Evolutionary conservation across 805 yeast species (phyloP).

Genomic region (Komagataella pastoris): DNA sequence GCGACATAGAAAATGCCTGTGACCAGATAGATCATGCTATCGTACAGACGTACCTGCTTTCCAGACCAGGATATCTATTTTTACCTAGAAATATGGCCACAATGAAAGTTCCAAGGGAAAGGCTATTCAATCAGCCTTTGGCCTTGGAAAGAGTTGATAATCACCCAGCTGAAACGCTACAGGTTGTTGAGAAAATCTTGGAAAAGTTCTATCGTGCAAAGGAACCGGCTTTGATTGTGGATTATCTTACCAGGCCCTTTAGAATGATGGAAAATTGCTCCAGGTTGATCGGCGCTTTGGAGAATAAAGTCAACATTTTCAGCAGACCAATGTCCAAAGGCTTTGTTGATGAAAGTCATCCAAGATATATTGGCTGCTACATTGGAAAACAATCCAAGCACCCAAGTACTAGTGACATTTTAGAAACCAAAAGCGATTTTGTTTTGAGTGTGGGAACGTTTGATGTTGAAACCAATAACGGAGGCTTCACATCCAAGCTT

Average conservation of each 20-base stretch:
- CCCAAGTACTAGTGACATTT: background rate
- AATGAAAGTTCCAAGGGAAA: background rate
- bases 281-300: slow-evolving; percentile 12
- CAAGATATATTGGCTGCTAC: slow-evolving; percentile 11
- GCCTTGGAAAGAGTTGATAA: background rate
- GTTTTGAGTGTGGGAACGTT: slow-evolving; percentile 19
- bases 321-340: slow-evolving; percentile 18
- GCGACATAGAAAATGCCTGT: slow-evolving; percentile 31
- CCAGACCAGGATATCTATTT: slow-evolving; percentile 74
- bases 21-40: slow-evolving; percentile 60
- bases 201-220: slow-evolving; percentile 34
- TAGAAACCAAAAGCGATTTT: slow-evolving; percentile 12
- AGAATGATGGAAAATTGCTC: slow-evolving; percentile 13
- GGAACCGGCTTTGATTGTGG: slow-evolving; percentile 59
- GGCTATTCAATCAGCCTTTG: slow-evolving; percentile 4
- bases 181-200: slow-evolving; percentile 33
- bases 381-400: background rate
- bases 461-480: slow-evolving; percentile 5
- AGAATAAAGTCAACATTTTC: slow-evolving; percentile 19
- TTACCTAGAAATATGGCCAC: slow-evolving; percentile 56
- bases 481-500: slow-evolving; percentile 3
- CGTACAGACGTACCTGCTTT: slow-evolving; percentile 33
- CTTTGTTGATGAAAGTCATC: slow-evolving; percentile 17
- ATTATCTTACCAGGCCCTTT: slow-evolving; percentile 32
- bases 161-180: slow-evolving; percentile 6